A percentile compares a stretch with the other conserved stretches of the same genome.
Conservation (phyloP, 306 rosid species). For the Ormosia emarginata region DNA sequence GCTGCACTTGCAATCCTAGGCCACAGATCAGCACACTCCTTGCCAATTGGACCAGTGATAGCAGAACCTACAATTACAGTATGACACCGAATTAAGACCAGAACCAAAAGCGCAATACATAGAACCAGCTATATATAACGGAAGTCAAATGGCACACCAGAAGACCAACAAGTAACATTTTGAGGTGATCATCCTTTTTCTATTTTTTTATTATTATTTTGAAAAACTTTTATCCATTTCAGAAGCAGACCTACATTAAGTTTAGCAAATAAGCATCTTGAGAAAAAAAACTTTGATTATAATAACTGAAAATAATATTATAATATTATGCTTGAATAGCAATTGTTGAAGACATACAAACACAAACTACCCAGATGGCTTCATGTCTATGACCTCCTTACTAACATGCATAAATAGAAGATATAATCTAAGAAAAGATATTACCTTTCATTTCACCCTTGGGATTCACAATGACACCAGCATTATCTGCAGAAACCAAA, state of each 20-base stretch:
- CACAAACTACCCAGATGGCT: background rate
- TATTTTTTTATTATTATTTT: too few species aligned
- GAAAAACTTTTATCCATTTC: background rate
- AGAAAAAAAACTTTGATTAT: background rate
- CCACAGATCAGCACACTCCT: conserved; percentile 95
- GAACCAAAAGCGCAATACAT: background rate
- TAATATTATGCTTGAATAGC: background rate
- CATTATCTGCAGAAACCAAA: conserved; percentile 54
- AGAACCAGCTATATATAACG: background rate
- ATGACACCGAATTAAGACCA: background rate
- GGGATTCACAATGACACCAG: conserved; percentile 85
- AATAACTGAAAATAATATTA: background rate
- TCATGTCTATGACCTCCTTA: background rate
- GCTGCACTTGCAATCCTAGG: conserved; percentile 96
- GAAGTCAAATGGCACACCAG: background rate
- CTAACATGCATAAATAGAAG: background rate
- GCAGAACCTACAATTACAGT: conserved; percentile 58
- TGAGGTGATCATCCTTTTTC: background rate
- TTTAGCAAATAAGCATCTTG: background rate
- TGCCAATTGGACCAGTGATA: conserved; percentile 84
- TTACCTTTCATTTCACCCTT: conserved; percentile 93
- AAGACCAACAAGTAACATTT: background rate
- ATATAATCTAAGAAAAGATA: background rate
- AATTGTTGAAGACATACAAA: background rate
- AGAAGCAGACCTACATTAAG: background rate